Percentiles rank a stretch among this genome's conserved stretches.
phyloP scores from a whole-genome alignment of 805 yeast genomes.

The Starmerella bombi region DNA sequence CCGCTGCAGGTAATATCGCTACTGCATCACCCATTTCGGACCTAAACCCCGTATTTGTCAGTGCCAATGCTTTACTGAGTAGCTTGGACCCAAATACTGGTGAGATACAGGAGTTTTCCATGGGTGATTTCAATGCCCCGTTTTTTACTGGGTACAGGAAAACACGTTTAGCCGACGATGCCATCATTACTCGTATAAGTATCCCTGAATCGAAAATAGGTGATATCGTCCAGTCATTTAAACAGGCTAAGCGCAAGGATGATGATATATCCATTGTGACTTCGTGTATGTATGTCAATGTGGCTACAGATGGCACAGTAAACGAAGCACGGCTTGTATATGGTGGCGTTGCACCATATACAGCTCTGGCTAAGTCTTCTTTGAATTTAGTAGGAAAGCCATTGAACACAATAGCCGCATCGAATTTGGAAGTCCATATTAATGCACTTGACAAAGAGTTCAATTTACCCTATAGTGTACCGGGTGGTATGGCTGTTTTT shows the following conservation, averaged over 20 bases:
- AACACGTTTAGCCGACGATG: slow-evolving; percentile 30
- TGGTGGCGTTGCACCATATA: slow-evolving; percentile 40
- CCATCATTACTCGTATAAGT: slow-evolving; percentile 29
- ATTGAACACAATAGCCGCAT: slow-evolving; percentile 10
- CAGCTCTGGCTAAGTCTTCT: slow-evolving; percentile 31
- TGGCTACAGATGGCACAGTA: slow-evolving; percentile 11
- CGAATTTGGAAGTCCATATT: background rate
- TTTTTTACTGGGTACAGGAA: slow-evolving; percentile 36
- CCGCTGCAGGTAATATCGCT: slow-evolving; percentile 38
- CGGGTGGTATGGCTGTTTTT: slow-evolving; percentile 40
- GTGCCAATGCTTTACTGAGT: slow-evolving; percentile 32
- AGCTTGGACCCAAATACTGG: slow-evolving; percentile 28
- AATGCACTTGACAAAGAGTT: slow-evolving; percentile 29
- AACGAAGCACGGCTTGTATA: slow-evolving; percentile 30
- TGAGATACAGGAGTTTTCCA: slow-evolving; percentile 21
- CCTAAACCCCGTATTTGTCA: slow-evolving; percentile 35
- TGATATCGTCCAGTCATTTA: slow-evolving; percentile 32
- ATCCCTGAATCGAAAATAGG: slow-evolving; percentile 31
- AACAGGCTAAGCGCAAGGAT: slow-evolving; percentile 38
- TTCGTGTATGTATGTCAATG: slow-evolving; percentile 28
- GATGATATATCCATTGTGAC: slow-evolving; percentile 41
- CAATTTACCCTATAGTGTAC: slow-evolving; percentile 33
- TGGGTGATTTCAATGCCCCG: slow-evolving; percentile 27
- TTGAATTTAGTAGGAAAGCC: slow-evolving; percentile 20
- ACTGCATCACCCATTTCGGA: slow-evolving; percentile 41